Percentiles rank a stretch among this genome's conserved stretches.
Conservation (phyloP, 2,329 filamentous ascomycete genomes). For the Trichoderma afroharzianum region DNA sequence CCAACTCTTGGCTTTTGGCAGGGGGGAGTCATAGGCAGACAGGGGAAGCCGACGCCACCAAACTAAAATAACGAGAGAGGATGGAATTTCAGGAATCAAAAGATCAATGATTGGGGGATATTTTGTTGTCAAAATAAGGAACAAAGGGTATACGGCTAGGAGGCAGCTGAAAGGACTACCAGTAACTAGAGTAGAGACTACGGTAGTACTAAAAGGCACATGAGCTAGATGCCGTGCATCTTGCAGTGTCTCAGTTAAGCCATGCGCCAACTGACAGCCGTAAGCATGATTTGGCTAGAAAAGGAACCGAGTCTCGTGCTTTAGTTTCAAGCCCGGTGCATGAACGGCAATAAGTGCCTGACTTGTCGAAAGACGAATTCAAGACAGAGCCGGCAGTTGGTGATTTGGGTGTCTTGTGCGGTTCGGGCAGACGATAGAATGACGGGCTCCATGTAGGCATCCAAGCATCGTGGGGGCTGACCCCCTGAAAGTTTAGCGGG, state of each 20-base stretch:
- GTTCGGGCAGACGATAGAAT: neutral
- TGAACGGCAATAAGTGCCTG: neutral
- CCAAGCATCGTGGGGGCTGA: neutral
- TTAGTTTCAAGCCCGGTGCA: neutral
- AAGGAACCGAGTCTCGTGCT: slow-evolving; percentile 1
- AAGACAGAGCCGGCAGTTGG: neutral
- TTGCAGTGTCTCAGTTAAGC: neutral
- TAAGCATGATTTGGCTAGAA: neutral
- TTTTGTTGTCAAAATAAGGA: neutral
- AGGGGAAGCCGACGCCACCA: neutral
- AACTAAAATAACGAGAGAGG: neutral
- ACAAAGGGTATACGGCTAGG: no score
- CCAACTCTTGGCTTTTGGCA: neutral
- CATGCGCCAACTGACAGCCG: neutral
- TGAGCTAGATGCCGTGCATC: neutral
- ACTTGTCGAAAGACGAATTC: neutral
- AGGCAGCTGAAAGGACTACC: no score
- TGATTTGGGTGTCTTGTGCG: neutral
- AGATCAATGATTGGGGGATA: neutral
- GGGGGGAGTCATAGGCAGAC: neutral
- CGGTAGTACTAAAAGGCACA: neutral
- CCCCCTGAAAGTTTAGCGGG: neutral
- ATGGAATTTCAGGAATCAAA: no score
- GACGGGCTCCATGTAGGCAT: neutral
- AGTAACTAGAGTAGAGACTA: no score